phyloP scores from a whole-genome alignment of 1,284 basidiomycete species.

The Leccinum griseonigrum region DNA sequence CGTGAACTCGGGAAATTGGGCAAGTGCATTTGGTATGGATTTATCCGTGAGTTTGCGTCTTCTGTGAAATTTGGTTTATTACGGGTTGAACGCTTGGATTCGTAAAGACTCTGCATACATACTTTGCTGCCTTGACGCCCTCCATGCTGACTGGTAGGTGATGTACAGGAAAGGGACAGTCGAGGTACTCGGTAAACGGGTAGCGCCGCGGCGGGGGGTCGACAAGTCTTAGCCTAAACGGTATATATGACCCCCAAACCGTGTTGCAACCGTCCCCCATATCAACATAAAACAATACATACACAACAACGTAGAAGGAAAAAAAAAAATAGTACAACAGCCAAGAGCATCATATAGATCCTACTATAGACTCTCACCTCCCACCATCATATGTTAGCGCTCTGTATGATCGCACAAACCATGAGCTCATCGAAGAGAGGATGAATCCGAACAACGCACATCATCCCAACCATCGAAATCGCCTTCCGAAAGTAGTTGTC shows the following conservation, averaged over 20 bases:
- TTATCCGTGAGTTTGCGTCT: constrained; percentile 81
- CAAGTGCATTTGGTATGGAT: constrained; percentile 68
- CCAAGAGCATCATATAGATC: not conserved
- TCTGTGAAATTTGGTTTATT: constrained; percentile 36
- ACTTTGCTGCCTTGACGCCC: constrained; percentile 39
- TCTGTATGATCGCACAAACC: not conserved
- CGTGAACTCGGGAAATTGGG: constrained; percentile 67
- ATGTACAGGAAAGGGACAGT: not conserved
- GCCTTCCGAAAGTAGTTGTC: constrained; percentile 23
- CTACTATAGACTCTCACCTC: not conserved
- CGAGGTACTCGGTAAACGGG: not conserved
- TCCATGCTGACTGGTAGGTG: constrained; percentile 36
- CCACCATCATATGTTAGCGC: not conserved
- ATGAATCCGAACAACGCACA: not conserved
- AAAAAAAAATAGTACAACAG: not conserved
- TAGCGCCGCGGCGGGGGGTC: not conserved
- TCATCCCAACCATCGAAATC: constrained; percentile 24
- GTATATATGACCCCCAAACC: not conserved
- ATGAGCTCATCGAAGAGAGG: not conserved
- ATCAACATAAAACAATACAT: too few species aligned
- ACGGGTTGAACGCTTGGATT: not conserved
- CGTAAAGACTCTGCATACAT: not conserved
- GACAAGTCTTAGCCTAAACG: not conserved
- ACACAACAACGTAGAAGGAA: not conserved
- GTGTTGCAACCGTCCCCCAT: too few species aligned